phyloP scores from a whole-genome alignment of 371 early-diverging fungal genomes.

The Dinochytrium kinnereticum region DNA sequence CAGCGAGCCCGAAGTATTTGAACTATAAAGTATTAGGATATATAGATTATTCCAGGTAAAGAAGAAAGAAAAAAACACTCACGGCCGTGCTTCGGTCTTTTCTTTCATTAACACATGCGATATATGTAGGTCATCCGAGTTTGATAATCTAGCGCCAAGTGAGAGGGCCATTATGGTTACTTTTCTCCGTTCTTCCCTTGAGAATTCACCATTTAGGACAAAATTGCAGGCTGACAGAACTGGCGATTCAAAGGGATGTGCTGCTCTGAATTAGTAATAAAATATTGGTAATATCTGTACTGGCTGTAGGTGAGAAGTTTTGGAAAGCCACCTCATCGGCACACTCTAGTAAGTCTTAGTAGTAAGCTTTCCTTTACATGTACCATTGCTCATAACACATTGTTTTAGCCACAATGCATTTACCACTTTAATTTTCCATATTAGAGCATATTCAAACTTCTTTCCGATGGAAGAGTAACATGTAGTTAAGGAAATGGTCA shows the following conservation, averaged over 20 bases:
- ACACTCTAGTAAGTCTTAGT: background rate
- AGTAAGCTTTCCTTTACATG: background rate
- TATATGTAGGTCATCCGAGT: too few species aligned
- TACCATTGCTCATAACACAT: conserved; percentile 14
- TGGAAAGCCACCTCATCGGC: background rate
- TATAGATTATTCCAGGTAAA: too few species aligned
- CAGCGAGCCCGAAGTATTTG: too few species aligned
- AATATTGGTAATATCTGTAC: too few species aligned
- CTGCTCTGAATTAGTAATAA: too few species aligned
- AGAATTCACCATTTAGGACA: background rate
- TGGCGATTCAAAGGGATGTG: background rate
- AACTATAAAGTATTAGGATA: too few species aligned
- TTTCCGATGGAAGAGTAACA: background rate
- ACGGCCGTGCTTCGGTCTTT: too few species aligned
- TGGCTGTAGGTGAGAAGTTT: background rate
- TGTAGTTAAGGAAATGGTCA: background rate
- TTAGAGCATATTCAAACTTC: conserved; percentile 28
- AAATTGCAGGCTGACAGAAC: background rate
- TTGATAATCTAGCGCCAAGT: background rate
- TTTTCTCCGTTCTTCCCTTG: background rate
- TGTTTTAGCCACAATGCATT: conserved; percentile 14
- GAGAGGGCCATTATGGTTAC: background rate
- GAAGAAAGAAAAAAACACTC: too few species aligned
- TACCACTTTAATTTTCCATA: conserved; percentile 13
- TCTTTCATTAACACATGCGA: too few species aligned